Conservation (phyloP, 805 yeast species). For the Barnettozyma salicaria region DNA sequence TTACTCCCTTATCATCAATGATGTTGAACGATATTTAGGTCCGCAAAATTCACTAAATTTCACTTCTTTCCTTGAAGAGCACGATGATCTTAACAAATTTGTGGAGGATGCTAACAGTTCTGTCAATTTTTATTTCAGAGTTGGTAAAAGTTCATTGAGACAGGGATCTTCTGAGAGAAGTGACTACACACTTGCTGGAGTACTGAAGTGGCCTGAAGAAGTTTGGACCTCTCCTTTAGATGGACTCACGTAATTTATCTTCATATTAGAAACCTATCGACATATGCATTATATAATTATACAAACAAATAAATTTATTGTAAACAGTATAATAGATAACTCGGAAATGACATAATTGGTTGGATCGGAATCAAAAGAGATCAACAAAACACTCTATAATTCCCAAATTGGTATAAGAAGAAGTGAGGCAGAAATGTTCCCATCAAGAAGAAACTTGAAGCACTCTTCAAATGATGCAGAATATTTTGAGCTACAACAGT, state of each 20-base stretch:
- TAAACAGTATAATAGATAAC: no score
- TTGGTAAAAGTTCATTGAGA: constrained; percentile 40
- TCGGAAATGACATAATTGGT: no score
- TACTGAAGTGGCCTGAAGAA: constrained; percentile 53
- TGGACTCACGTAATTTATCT: constrained; percentile 29
- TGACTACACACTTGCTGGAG: constrained; percentile 62
- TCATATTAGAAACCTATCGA: background rate
- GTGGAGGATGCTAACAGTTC: constrained; percentile 29
- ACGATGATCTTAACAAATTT: constrained; percentile 26
- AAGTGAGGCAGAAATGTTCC: no score
- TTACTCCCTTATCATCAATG: constrained; percentile 66
- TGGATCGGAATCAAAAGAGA: no score
- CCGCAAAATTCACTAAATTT: constrained; percentile 39
- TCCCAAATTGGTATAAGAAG: no score
- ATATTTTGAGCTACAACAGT: constrained; percentile 1
- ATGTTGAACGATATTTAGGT: constrained; percentile 69
- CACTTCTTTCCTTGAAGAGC: constrained; percentile 27
- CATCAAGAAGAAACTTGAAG: background rate
- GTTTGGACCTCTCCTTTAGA: constrained; percentile 42
- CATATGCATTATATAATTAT: background rate
- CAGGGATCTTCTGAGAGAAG: constrained; percentile 33
- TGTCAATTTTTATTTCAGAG: constrained; percentile 45
- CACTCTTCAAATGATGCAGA: background rate
- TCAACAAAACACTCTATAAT: no score
- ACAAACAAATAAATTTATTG: no score